These are phyloP conservation scores for Haplosporangium sp. DNA, from an alignment of 371 early-diverging fungal species.

Conservation along the genomic window DNA sequence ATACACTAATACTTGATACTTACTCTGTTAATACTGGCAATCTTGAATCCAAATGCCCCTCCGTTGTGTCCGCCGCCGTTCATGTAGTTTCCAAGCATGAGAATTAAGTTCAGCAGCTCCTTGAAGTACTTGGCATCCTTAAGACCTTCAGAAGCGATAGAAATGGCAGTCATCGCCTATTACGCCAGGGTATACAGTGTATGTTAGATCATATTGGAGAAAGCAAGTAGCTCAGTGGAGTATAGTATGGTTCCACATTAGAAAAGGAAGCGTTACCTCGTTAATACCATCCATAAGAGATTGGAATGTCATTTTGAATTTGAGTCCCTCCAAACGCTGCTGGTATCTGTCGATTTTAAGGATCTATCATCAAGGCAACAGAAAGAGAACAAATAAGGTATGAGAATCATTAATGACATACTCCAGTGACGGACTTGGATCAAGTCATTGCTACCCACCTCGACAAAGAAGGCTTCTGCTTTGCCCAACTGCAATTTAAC, in stretches of 20 bases:
- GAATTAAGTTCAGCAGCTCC: conserved; percentile 70
- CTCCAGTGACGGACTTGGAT: too few relatives aligned
- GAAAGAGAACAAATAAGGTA: too few relatives aligned
- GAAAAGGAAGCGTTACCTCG: conserved; percentile 56
- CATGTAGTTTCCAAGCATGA: conserved; percentile 93
- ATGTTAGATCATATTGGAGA: too few relatives aligned
- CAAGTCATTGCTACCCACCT: conserved; percentile 52
- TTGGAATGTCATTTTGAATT: conserved; percentile 80
- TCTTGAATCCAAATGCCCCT: conserved; percentile 90
- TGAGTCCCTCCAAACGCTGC: conserved; percentile 79
- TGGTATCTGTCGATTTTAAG: conserved; percentile 86
- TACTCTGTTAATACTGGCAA: conserved; percentile 80
- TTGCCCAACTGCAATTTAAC: conserved; percentile 71
- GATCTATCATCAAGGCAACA: conserved; percentile 29
- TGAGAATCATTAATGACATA: too few relatives aligned
- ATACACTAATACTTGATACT: too few relatives aligned
- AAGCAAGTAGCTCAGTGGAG: too few relatives aligned
- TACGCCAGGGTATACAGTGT: too few relatives aligned
- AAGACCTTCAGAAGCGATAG: conserved; percentile 59
- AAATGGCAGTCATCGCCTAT: conserved; percentile 57
- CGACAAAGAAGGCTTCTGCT: conserved; percentile 87
- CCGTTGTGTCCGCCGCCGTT: conserved; percentile 90
- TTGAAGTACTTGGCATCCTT: conserved; percentile 61
- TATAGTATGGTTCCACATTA: too few relatives aligned
- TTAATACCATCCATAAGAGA: conserved; percentile 80